Conservation (phyloP, 148 eudicot species). For the Simmondsia chinensis region DNA sequence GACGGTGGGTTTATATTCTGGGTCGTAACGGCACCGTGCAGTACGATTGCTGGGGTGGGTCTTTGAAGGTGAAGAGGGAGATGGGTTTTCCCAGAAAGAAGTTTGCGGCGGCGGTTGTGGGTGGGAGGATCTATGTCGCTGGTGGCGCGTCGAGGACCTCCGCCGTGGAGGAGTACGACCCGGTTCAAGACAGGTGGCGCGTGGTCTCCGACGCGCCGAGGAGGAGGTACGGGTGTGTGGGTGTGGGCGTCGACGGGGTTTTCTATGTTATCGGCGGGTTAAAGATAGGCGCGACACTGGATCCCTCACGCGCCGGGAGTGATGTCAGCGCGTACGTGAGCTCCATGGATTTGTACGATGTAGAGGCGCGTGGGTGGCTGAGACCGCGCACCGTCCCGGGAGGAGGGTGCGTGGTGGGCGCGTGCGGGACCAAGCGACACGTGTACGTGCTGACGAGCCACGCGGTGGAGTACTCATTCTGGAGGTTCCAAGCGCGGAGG, state of each 20-base stretch:
- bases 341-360: constrained; percentile 78
- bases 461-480: constrained; percentile 74
- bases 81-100: constrained; percentile 44
- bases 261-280: constrained; percentile 74
- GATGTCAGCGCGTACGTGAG: constrained; percentile 46
- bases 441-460: constrained; percentile 64
- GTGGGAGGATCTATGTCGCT: constrained; percentile 51
- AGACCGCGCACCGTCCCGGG: constrained; percentile 62
- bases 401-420: constrained; percentile 88
- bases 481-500: constrained; percentile 51
- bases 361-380: constrained; percentile 42
- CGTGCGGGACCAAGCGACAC: constrained; percentile 45
- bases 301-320: constrained; percentile 24
- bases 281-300: constrained; percentile 28
- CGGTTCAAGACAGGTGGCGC: constrained; percentile 41
- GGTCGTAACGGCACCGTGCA: constrained; percentile 24
- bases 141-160: constrained; percentile 51
- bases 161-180: constrained; percentile 68
- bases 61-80: constrained; percentile 17
- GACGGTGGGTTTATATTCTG: constrained; percentile 38
- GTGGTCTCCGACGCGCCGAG: constrained; percentile 58
- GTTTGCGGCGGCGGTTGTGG: constrained; percentile 51
- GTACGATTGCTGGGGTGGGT: constrained; percentile 67
- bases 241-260: constrained; percentile 47
- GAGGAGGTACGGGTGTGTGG: constrained; percentile 72